Conservation (phyloP, 805 yeast genomes). For the Nakazawaea anatomiae region DNA sequence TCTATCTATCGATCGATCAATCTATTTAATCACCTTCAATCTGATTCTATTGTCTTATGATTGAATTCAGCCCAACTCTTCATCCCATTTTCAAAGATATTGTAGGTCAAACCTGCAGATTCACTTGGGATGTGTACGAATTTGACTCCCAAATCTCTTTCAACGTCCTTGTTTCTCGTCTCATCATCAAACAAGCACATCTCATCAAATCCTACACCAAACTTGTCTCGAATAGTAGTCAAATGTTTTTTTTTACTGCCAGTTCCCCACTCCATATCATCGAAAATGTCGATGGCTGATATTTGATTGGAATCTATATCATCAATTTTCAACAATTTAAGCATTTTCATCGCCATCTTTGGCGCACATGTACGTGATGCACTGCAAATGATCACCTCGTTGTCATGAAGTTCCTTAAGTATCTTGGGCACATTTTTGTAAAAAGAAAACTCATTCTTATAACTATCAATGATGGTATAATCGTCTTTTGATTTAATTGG, state of each 20-base stretch:
- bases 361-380: slow-evolving; percentile 84
- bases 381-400: slow-evolving; percentile 48
- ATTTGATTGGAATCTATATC: slow-evolving; percentile 30
- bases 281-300: slow-evolving; percentile 41
- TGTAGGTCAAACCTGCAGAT: slow-evolving; percentile 48
- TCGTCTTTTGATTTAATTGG: slow-evolving; percentile 40
- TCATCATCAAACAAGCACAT: slow-evolving; percentile 77
- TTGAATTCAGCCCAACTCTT: slow-evolving; percentile 24
- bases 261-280: slow-evolving; percentile 64
- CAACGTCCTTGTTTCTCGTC: slow-evolving; percentile 70
- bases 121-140: slow-evolving; percentile 62
- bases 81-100: slow-evolving; percentile 42
- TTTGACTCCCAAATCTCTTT: slow-evolving; percentile 53
- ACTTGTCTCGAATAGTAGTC: slow-evolving; percentile 35
- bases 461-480: slow-evolving; percentile 39
- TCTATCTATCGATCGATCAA: neutral
- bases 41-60: neutral
- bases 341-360: slow-evolving; percentile 60
- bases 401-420: slow-evolving; percentile 41
- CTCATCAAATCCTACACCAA: slow-evolving; percentile 40
- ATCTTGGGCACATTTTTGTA: slow-evolving; percentile 67
- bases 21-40: neutral
- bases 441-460: slow-evolving; percentile 50
- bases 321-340: slow-evolving; percentile 46
- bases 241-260: slow-evolving; percentile 57